Percentiles rank a stretch among this genome's conserved stretches.
Evolutionary conservation across 345 rosid genomes (phyloP).

Genomic region (Salix caprea): DNA sequence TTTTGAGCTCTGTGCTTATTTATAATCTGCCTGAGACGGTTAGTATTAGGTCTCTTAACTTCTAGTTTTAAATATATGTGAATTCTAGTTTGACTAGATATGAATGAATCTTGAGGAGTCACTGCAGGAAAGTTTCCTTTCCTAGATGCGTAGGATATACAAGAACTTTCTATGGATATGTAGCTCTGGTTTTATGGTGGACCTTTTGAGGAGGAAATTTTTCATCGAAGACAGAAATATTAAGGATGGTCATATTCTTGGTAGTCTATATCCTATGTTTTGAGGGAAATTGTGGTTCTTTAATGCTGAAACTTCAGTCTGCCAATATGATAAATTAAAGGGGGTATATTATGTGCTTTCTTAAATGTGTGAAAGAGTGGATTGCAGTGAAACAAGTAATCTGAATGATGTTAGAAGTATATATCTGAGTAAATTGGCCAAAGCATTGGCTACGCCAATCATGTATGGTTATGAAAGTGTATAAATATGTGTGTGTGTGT

Average conservation of each 20-base stretch:
- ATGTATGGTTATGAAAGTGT: neutral
- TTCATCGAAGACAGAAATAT: neutral
- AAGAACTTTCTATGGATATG: neutral
- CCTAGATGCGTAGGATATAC: neutral
- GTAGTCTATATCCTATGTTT: neutral
- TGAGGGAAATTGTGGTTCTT: neutral
- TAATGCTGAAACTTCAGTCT: neutral
- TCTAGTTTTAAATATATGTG: neutral
- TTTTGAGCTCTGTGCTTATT: slow-evolving; percentile 92
- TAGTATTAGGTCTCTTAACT: slow-evolving; percentile 32
- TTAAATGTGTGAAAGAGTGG: neutral
- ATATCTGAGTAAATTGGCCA: neutral
- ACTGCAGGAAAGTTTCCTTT: neutral
- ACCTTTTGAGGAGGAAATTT: neutral
- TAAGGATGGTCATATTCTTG: neutral
- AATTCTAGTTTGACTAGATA: neutral
- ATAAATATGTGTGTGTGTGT: too few relatives aligned
- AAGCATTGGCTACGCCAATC: neutral
- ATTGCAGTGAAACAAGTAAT: neutral
- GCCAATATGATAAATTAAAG: neutral
- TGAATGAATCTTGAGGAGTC: neutral
- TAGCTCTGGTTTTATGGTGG: neutral
- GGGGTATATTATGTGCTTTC: neutral
- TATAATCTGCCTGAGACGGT: slow-evolving; percentile 97
- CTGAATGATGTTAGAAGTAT: neutral